A percentile compares a stretch with the other conserved stretches of the same genome.
These are phyloP conservation scores for Apiotrichum brassicae DNA, from an alignment of 1,284 basidiomycete genomes.

Conservation along the genomic window DNA sequence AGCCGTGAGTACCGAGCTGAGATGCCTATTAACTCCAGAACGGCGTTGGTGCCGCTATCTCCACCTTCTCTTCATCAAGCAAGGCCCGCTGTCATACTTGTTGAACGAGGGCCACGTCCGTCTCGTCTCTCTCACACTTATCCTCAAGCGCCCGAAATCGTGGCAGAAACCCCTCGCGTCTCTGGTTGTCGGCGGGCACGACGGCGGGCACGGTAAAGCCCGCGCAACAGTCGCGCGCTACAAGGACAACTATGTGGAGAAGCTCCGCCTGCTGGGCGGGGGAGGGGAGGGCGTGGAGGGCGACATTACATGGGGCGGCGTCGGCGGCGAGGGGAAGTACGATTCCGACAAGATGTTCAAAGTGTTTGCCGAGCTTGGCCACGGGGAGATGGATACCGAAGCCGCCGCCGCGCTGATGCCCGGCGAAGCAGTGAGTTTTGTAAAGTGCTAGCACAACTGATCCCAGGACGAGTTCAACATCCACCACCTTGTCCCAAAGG, in stretches of 20 bases:
- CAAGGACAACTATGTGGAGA: constrained; percentile 4
- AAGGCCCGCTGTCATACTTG: constrained; percentile 25
- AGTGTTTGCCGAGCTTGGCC: neutral
- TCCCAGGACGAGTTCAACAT: constrained; percentile 17
- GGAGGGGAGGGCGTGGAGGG: constrained; percentile 2
- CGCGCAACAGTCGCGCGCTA: neutral
- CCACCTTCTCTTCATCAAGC: constrained; percentile 30
- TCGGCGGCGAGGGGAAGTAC: neutral
- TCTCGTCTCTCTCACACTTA: constrained; percentile 29
- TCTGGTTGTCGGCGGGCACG: constrained; percentile 23
- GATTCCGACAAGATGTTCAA: constrained; percentile 5
- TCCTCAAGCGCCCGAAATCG: constrained; percentile 24
- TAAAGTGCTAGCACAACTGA: constrained; percentile 33
- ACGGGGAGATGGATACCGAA: neutral
- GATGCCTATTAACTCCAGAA: no score
- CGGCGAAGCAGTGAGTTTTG: constrained; percentile 8
- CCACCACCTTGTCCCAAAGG: constrained; percentile 24
- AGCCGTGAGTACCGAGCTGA: constrained; percentile 23
- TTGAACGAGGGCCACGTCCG: constrained; percentile 17
- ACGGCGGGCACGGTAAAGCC: constrained; percentile 1
- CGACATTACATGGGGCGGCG: constrained; percentile 8
- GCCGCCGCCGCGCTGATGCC: constrained; percentile 3
- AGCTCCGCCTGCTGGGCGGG: neutral
- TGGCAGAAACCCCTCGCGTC: constrained; percentile 37
- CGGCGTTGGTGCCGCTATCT: constrained; percentile 38